Evolutionary conservation across 2,329 filamentous ascomycete species (phyloP), one percentile per base, ranked within the genome.

Genomic region (Stylonectria norvegica): DNA sequence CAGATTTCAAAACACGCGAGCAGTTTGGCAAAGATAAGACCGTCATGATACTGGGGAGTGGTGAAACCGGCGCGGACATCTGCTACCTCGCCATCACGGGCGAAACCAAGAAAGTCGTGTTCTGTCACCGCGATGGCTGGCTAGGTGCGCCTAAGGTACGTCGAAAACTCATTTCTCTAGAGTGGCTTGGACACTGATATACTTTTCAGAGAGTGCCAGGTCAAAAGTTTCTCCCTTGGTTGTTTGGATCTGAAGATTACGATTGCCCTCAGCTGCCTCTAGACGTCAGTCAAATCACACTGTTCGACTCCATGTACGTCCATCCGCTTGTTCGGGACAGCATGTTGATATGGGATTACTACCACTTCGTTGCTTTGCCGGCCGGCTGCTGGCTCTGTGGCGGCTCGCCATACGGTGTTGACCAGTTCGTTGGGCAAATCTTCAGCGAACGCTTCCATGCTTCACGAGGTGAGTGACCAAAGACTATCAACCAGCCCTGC

Each of bases 221-320:
- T 12, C 41, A 44, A 8, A 38, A 32, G 19, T 39, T 43, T 23
- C 23, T 49, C 5, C 46, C 46, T 2, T 49, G 46, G 46, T 9
- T 51, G 6, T 49, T 49, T 20, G 46, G 46, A 9, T 8, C 28
- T 5, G n/a, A 39, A 16, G 28, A 23, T 12, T 20, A 23, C n/a
- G 14, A 11, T 12, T 30, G 22, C 6, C 28, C 20, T 18, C 18
- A 23, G 30, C 30, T 32, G 15, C 30, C 30, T 16, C 27, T 65
- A 31, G 67, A 70, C 45, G 59, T 60, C 14, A 60, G 60, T 18
- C 57, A 61, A 11, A 57, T 64, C 6, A 67, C 64, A 25, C 56
- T 70, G n/a, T 69, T 70, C 45, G 67, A 70, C 40, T 64, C 66
- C 10, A 61, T 63, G 38, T 70, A 70, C 39, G 62, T 68, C 5